These are phyloP conservation scores for Vitis amurensis DNA, from an alignment of 164 flowering plant genomes.

Conservation along the genomic window DNA sequence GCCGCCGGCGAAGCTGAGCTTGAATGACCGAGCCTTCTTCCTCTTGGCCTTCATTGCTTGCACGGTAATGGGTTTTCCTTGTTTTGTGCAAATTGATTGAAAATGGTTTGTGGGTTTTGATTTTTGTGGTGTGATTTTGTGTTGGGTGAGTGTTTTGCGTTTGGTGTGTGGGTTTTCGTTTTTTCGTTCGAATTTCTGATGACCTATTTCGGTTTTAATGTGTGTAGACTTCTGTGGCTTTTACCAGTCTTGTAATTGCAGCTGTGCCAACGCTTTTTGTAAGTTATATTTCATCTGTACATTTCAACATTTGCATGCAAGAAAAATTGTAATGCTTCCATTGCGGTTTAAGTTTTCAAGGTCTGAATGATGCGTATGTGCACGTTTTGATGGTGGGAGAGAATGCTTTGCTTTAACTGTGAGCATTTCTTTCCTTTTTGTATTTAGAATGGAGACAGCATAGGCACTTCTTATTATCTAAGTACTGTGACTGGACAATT, in stretches of 20 bases:
- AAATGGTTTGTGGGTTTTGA: not conserved
- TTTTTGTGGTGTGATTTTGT: not conserved
- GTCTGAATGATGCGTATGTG: no score
- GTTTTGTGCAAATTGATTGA: not conserved
- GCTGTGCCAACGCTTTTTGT: slow-evolving; percentile 78
- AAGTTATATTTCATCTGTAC: slow-evolving; percentile 23
- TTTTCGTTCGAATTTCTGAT: not conserved
- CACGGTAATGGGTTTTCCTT: slow-evolving; percentile 45
- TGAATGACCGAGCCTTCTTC: slow-evolving; percentile 70
- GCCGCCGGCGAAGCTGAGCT: slow-evolving; percentile 42
- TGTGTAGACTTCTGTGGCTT: slow-evolving; percentile 77
- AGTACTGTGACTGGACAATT: no score
- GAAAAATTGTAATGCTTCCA: no score
- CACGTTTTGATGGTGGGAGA: no score
- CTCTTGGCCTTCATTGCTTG: slow-evolving; percentile 72
- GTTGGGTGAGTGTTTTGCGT: not conserved
- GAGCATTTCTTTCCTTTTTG: no score
- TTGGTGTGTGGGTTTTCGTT: not conserved
- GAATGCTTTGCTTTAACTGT: no score
- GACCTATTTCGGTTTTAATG: not conserved
- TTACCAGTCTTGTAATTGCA: slow-evolving; percentile 66
- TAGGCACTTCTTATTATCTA: no score
- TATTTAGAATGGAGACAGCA: no score
- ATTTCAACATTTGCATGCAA: no score
- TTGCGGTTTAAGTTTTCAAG: no score